Evolutionary conservation across 148 eudicot species (phyloP).

Genomic region (Cornus florida): DNA sequence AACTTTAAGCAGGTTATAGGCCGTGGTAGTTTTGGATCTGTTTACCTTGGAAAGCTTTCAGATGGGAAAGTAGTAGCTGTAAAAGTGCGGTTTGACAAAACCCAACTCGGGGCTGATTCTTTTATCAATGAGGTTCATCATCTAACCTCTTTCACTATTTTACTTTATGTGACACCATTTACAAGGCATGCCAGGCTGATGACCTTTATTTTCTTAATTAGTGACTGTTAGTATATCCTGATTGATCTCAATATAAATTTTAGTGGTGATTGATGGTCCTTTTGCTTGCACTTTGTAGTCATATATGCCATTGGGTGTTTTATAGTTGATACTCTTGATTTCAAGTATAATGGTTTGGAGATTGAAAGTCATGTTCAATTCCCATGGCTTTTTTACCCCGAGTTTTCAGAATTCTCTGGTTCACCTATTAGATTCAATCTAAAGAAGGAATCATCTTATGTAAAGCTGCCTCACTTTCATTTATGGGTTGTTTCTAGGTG

Average conservation of each 20-base stretch:
- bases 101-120: slow-evolving; percentile 69
- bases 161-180: neutral
- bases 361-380: neutral
- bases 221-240: neutral
- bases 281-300: neutral
- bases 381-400: neutral
- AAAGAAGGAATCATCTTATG: neutral
- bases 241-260: neutral
- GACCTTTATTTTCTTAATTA: neutral
- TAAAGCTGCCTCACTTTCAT: neutral
- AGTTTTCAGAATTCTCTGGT: neutral
- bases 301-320: neutral
- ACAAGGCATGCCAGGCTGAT: neutral
- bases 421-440: neutral
- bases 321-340: neutral
- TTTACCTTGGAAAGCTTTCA: slow-evolving; percentile 65
- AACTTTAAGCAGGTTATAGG: slow-evolving; percentile 72
- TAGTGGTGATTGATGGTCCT: neutral
- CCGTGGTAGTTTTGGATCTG: slow-evolving; percentile 81
- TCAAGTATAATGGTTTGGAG: neutral
- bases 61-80: slow-evolving; percentile 70
- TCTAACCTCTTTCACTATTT: neutral
- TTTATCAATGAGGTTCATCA: slow-evolving; percentile 67
- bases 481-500: slow-evolving; percentile 39
- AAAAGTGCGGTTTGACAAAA: slow-evolving; percentile 66